Evolutionary conservation across 2,329 filamentous ascomycete species (phyloP).

Genomic region (Paraphaeosphaeria minitans): DNA sequence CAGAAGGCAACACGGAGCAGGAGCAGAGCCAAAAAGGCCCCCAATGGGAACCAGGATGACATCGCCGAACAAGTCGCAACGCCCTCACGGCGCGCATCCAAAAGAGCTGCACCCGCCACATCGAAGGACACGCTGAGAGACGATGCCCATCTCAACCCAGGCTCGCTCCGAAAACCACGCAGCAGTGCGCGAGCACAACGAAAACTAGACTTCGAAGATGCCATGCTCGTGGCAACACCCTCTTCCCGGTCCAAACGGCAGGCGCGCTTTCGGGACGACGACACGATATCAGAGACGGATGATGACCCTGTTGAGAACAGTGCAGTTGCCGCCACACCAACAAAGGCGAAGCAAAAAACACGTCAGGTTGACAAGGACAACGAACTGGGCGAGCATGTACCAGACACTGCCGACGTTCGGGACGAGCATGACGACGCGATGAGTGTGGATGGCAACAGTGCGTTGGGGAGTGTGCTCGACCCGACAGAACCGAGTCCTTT

Average conservation of each 20-base stretch:
- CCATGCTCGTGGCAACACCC: constrained; percentile 19
- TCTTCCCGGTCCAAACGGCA: constrained; percentile 21
- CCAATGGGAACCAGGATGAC: constrained; percentile 30
- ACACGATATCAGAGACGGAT: constrained; percentile 25
- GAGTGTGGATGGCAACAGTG: constrained; percentile 40
- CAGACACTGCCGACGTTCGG: constrained; percentile 13
- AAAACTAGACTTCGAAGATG: constrained; percentile 15
- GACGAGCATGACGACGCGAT: constrained; percentile 26
- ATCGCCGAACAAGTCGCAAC: constrained; percentile 18
- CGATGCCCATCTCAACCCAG: constrained; percentile 8
- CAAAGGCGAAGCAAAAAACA: constrained; percentile 27
- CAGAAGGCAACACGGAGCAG: constrained; percentile 26
- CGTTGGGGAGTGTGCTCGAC: constrained; percentile 38
- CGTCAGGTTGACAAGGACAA: constrained; percentile 37
- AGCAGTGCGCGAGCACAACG: constrained; percentile 15
- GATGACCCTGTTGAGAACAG: constrained; percentile 25
- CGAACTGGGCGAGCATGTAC: constrained; percentile 24
- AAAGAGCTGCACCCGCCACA: constrained; percentile 15
- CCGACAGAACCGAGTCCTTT: constrained; percentile 45
- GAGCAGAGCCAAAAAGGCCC: constrained; percentile 20
- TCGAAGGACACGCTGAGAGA: constrained; percentile 12
- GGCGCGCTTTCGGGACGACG: constrained; percentile 12
- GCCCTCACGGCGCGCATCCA: constrained; percentile 21
- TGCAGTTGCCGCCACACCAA: constrained; percentile 21
- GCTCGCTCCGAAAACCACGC: constrained; percentile 15